These are phyloP conservation scores for Kregervanrija delftensis DNA, from an alignment of 805 yeast genomes.

Conservation along the genomic window DNA sequence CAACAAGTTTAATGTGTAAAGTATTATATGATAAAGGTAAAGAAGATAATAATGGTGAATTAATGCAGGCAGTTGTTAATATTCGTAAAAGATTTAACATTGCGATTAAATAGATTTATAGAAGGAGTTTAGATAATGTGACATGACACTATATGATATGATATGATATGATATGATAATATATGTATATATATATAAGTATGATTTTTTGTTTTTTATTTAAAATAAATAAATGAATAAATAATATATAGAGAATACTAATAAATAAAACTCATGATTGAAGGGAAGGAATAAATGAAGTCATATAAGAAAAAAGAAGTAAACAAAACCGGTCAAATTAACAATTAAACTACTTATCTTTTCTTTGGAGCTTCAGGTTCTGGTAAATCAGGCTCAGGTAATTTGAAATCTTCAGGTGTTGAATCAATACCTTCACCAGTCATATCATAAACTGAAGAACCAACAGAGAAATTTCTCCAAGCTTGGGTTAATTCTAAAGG, in stretches of 20 bases:
- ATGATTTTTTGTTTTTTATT: background rate
- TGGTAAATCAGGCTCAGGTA: conserved; percentile 76
- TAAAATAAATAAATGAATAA: conserved; percentile 1
- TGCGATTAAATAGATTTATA: background rate
- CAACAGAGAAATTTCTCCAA: conserved; percentile 84
- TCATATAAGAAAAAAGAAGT: conserved; percentile 17
- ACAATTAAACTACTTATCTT: conserved; percentile 17
- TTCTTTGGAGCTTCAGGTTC: conserved; percentile 29
- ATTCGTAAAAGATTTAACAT: conserved; percentile 2
- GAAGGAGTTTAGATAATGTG: background rate
- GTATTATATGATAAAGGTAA: conserved; percentile 2
- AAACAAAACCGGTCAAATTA: conserved; percentile 4
- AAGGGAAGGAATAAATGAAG: conserved; percentile 8
- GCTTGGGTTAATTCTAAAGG: conserved; percentile 90
- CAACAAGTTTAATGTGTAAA: conserved; percentile 1
- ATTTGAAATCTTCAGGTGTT: conserved; percentile 73
- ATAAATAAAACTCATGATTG: no score
- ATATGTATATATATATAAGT: background rate
- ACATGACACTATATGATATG: background rate
- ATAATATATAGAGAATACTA: background rate
- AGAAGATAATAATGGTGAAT: background rate
- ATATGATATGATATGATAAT: background rate
- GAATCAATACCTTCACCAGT: conserved; percentile 82
- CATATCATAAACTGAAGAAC: conserved; percentile 87
- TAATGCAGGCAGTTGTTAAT: conserved; percentile 5